Evolutionary conservation across 148 eudicot genomes (phyloP), one percentile per base, ranked within the genome.

Genomic region (Tetragonia tetragonoides): DNA sequence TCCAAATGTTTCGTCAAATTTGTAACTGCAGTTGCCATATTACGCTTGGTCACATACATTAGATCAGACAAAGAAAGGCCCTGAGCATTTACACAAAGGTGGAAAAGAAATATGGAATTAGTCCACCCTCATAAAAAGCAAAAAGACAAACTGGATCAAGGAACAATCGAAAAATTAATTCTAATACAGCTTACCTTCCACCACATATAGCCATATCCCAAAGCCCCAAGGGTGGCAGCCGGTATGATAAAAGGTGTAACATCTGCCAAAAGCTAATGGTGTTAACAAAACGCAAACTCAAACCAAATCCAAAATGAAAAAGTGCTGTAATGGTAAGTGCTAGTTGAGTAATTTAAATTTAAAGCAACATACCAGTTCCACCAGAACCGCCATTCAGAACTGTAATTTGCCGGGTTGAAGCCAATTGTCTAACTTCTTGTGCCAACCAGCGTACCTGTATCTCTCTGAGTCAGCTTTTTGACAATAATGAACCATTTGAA

Each of bases 161-260:
- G 34, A 28, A 28, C 34, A 28, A 28, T 20, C 12, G 42, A 16
- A 46, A 66, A 42, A 23, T 46, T 23, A 66, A 34, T 2, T 68
- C 54, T 51, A 49, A 21, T 61, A 64, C n/a, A 17, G 56, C 49
- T 77, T 75, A 95, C 99, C 96, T 95, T 95, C 99, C 93, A 95
- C 99, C 97, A 92, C 97, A 95, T 95, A 84, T 92, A 95, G 68
- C 96, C 99, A 83, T 95, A 95, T 70, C 97, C 92, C 84, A 91
- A 15, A 66, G 94, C 94, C 59, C 99, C 97, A 69, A 91, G 16
- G 49, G 94, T 81, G 66, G 91, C 97, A 83, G 93, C 99, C 49
- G 97, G 97, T 79, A 91, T 80, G 63, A 90, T 77, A 28, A 92
- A 80, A 77, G 90, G 79, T 72, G 89, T 70, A 14, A 81, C 41